Base-by-base conservation (phyloP, 2,329 filamentous ascomycete species). In the Talaromyces pinophilus region DNA sequence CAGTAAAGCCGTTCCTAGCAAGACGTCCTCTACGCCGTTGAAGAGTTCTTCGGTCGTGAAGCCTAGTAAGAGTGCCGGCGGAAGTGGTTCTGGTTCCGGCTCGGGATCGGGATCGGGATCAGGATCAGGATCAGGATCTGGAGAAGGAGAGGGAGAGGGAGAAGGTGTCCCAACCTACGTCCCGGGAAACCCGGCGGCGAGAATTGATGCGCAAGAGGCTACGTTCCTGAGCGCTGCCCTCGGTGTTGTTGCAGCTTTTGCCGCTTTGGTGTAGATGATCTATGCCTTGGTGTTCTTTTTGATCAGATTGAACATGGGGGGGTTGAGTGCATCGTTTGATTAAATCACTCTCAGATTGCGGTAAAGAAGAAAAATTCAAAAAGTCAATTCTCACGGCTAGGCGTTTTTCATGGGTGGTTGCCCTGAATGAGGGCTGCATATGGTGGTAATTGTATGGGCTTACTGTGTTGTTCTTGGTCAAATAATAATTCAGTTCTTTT, bases 101-200 rank as follows among this genome's bases (percentile, higher is more conserved):
- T 54, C 67, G 17, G 55, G 67, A 48, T 67, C 67, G 42, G 69
- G 67, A 40, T 65, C 66, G 57, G 69, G 68, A 1, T 60, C 67
- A 19, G 55, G 67, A 48, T 67, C 67, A 38, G 69, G 67, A 40
- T 65, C 66, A 54, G 69, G 68, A 1, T 60, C 55, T n/a, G 67
- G 59, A 63, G 67, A 19, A 28, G 63, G 59, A 59, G 66, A n/a
- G 3, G 19, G 67, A 60, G 67, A 64, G 40, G 65, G 65, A 44
- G 42, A 33, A 19, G 19, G 46, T 17, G 22, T 54, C 4, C 62
- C 62, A n/a, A 38, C 62, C 57, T 65, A 42, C 22, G 13, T 60
- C 5, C 63, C 63, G 11, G 55, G 42, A 22, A 67, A 67, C 7
- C 65, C 65, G 2, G 65, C 55, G 11, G 46, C 62, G 13, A 67